Conservation (phyloP, 345 rosid genomes). For the Firmiana major region DNA sequence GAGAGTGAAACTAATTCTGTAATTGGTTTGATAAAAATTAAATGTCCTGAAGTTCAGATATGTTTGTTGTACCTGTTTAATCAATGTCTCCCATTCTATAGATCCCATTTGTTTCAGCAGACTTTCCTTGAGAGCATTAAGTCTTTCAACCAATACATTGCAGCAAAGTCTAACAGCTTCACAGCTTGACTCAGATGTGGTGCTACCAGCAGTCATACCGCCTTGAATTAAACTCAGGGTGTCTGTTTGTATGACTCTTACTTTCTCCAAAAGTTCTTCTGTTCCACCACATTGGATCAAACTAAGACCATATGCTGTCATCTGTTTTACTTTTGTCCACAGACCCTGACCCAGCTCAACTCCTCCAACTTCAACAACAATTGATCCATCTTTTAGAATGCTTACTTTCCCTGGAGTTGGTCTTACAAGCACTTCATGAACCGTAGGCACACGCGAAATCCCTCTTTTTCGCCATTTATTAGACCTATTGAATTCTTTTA, state of each 20-base stretch:
- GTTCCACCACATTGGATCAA: too few species aligned
- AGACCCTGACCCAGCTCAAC: constrained; percentile 61
- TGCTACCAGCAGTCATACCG: constrained; percentile 68
- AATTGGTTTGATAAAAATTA: too few species aligned
- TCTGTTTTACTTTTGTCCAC: too few species aligned
- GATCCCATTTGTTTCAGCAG: constrained; percentile 45
- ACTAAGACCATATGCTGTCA: too few species aligned
- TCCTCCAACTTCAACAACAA: constrained; percentile 83
- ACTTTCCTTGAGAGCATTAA: constrained; percentile 38
- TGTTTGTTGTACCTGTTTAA: constrained; percentile 42
- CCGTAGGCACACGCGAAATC: constrained; percentile 59
- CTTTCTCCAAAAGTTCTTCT: too few species aligned
- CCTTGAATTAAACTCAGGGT: constrained; percentile 65
- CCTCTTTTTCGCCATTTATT: constrained; percentile 64
- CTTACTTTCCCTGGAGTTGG: too few species aligned
- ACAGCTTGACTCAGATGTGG: constrained; percentile 74
- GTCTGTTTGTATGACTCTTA: constrained; percentile 20
- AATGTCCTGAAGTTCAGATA: too few species aligned
- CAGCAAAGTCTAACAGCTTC: constrained; percentile 73
- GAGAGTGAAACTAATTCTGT: too few species aligned
- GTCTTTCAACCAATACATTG: constrained; percentile 54
- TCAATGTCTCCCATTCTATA: constrained; percentile 56
- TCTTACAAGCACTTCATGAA: constrained; percentile 37
- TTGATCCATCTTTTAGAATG: constrained; percentile 49
- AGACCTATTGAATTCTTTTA: constrained; percentile 20